Evolutionary conservation across 2,329 filamentous ascomycete species (phyloP).

Genomic region (Fusarium sp.): DNA sequence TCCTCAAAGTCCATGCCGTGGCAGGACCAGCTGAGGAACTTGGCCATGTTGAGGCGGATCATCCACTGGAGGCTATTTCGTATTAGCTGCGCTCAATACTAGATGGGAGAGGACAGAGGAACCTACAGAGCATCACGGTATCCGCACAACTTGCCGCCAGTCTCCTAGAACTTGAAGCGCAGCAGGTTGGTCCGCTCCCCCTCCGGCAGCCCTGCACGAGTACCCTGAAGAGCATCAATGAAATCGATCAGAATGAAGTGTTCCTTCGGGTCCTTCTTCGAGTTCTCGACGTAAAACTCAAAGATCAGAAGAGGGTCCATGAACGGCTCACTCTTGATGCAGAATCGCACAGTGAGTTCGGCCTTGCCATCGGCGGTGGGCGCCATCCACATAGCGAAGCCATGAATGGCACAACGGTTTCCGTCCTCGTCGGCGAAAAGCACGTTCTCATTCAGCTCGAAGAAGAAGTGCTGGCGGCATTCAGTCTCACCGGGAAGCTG

Average conservation of each 20-base stretch:
- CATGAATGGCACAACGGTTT: not conserved
- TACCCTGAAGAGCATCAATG: conserved; percentile 6
- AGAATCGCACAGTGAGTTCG: conserved; percentile 1
- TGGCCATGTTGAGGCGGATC: conserved; percentile 1
- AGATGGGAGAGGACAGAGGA: rapidly evolving
- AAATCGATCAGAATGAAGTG: conserved; percentile 5
- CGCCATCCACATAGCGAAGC: conserved; percentile 18
- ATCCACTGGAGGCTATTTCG: conserved; percentile 17
- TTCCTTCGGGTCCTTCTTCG: not conserved
- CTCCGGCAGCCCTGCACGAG: not conserved
- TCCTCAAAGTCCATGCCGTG: not conserved
- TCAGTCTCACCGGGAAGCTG: not conserved
- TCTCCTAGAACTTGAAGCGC: not conserved
- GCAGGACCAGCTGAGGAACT: not conserved
- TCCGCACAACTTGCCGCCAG: not conserved
- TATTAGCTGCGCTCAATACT: not conserved
- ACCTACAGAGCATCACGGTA: conserved; percentile 16
- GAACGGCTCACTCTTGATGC: not conserved
- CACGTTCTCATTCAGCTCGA: not conserved
- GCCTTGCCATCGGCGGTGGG: not conserved
- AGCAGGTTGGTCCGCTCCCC: not conserved
- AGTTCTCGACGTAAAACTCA: not conserved
- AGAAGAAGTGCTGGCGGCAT: not conserved
- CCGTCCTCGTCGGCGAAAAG: not conserved
- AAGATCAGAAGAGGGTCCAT: not conserved